Conservation (phyloP, 116 monocot species). For the Phalaenopsis hybrid region DNA sequence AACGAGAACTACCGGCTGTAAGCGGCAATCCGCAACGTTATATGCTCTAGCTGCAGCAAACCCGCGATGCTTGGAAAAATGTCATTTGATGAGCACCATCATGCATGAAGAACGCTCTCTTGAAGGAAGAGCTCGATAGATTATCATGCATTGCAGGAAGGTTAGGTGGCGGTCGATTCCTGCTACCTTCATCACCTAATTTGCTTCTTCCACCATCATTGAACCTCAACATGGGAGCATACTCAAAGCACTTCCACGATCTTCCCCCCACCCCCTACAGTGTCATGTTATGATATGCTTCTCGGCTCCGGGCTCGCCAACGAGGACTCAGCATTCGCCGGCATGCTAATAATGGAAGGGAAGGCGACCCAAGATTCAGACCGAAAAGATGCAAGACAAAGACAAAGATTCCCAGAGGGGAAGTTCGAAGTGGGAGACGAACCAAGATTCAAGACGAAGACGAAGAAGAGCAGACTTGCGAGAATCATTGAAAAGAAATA, state of each 20-base stretch:
- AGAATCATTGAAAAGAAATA: too few species aligned
- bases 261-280: not conserved
- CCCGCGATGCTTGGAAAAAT: slow-evolving; percentile 84
- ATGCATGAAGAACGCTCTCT: slow-evolving; percentile 85
- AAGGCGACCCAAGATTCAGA: slow-evolving; percentile 57
- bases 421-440: too few species aligned
- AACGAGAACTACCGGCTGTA: slow-evolving; percentile 85
- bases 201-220: slow-evolving; percentile 51
- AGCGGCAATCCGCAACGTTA: slow-evolving; percentile 70
- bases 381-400: slow-evolving; percentile 60
- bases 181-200: slow-evolving; percentile 39
- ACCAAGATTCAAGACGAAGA: too few species aligned
- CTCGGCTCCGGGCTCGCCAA: slow-evolving; percentile 12
- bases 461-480: too few species aligned
- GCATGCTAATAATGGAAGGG: slow-evolving; percentile 45
- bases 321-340: slow-evolving; percentile 4
- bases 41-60: slow-evolving; percentile 82
- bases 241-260: slow-evolving; percentile 65
- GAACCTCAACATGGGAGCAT: slow-evolving; percentile 87
- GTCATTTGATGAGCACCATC: slow-evolving; percentile 88
- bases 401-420: too few species aligned
- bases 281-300: slow-evolving; percentile 33
- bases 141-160: slow-evolving; percentile 58
- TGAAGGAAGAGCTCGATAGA: slow-evolving; percentile 93
- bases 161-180: slow-evolving; percentile 28